These are phyloP conservation scores for Ceratobasidium sp. DNA, from an alignment of 1,284 basidiomycete species.

Conservation along the genomic window DNA sequence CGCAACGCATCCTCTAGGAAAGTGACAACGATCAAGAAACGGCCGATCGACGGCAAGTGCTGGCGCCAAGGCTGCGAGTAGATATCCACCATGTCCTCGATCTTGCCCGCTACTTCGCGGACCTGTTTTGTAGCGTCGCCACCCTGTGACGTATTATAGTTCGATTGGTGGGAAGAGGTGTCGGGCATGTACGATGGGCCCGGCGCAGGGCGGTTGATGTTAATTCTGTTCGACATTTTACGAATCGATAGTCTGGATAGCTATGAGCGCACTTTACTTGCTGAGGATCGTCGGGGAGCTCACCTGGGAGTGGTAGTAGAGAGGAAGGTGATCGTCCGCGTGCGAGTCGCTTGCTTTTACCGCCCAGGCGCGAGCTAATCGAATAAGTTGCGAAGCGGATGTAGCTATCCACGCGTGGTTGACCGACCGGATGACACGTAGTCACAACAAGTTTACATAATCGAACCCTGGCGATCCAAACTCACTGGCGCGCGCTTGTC, in stretches of 20 bases:
- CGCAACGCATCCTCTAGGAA: conserved; percentile 97
- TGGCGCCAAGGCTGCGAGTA: conserved; percentile 94
- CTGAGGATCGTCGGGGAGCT: neutral
- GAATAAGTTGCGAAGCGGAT: conserved; percentile 36
- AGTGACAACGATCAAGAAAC: conserved; percentile 97
- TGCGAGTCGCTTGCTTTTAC: conserved; percentile 13
- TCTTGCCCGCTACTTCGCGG: conserved; percentile 74
- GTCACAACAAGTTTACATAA: conserved; percentile 17
- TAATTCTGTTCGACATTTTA: conserved; percentile 81
- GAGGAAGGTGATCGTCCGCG: too few species aligned
- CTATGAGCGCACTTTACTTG: neutral
- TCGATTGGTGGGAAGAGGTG: conserved; percentile 67
- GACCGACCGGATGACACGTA: conserved; percentile 31
- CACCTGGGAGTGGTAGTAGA: neutral
- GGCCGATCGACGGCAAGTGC: conserved; percentile 91
- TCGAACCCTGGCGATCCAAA: conserved; percentile 8
- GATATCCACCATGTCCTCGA: conserved; percentile 93
- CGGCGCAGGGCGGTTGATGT: conserved; percentile 73
- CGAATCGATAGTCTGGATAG: neutral
- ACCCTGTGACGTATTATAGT: conserved; percentile 64
- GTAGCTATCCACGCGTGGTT: conserved; percentile 27
- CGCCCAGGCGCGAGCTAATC: neutral
- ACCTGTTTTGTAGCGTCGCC: conserved; percentile 80
- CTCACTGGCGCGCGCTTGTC: neutral
- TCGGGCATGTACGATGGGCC: conserved; percentile 52